phyloP scores from a whole-genome alignment of 2,329 filamentous ascomycete genomes.

The Colletotrichum phormii region DNA sequence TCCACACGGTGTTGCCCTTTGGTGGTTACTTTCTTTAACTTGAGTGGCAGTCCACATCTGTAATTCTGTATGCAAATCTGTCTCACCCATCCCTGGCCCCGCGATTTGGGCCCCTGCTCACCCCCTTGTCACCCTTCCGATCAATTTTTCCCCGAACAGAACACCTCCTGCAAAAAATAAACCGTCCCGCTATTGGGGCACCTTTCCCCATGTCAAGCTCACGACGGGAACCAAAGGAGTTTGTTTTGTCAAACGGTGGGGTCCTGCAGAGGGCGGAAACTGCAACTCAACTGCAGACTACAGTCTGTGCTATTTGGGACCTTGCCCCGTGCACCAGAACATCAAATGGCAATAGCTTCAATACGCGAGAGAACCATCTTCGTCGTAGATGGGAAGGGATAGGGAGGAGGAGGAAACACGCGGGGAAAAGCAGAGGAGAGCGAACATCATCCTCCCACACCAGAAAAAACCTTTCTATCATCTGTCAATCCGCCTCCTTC shows the following conservation, averaged over 20 bases:
- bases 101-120: slow-evolving; percentile 17
- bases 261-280: slow-evolving; percentile 23
- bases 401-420: neutral
- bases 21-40: slow-evolving; percentile 16
- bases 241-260: slow-evolving; percentile 12
- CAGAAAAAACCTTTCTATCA: neutral
- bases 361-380: neutral
- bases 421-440: neutral
- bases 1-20: neutral
- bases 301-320: neutral
- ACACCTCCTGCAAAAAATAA: slow-evolving; percentile 20
- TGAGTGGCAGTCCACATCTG: slow-evolving; percentile 1
- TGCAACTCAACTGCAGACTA: slow-evolving; percentile 2
- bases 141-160: slow-evolving; percentile 9
- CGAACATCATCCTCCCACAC: neutral
- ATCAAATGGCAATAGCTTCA: slow-evolving; percentile 28
- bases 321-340: slow-evolving; percentile 11
- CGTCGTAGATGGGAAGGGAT: neutral
- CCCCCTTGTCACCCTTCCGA: slow-evolving; percentile 29
- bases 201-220: slow-evolving; percentile 14
- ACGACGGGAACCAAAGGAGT: slow-evolving; percentile 23
- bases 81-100: slow-evolving; percentile 31
- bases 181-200: slow-evolving; percentile 26
- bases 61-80: slow-evolving; percentile 34
- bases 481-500: neutral